phyloP scores from a whole-genome alignment of 2,329 filamentous ascomycete genomes.

The Aspergillus sojae region DNA sequence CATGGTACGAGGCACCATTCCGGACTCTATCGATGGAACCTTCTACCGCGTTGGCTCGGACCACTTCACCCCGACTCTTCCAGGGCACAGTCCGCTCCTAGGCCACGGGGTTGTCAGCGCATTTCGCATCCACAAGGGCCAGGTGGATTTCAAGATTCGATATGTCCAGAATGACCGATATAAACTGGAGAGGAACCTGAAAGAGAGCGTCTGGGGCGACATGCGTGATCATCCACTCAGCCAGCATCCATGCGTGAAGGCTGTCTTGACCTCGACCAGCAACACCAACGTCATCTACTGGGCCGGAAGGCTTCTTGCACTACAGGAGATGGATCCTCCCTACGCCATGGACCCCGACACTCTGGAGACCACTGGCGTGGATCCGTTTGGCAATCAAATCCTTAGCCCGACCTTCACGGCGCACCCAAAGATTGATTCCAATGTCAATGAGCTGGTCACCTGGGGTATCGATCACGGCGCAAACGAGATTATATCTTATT shows the following conservation, averaged over 20 bases:
- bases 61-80: conserved; percentile 25
- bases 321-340: conserved; percentile 58
- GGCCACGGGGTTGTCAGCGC: conserved; percentile 37
- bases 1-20: conserved; percentile 33
- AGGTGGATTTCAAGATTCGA: conserved; percentile 31
- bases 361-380: conserved; percentile 42
- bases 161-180: conserved; percentile 37
- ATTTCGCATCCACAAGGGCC: conserved; percentile 34
- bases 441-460: conserved; percentile 44
- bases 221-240: conserved; percentile 30
- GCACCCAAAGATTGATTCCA: conserved; percentile 50
- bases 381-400: conserved; percentile 45
- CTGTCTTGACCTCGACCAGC: conserved; percentile 39
- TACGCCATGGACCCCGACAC: conserved; percentile 46
- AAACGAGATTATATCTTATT: conserved; percentile 46
- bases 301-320: conserved; percentile 46
- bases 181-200: conserved; percentile 21
- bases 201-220: conserved; percentile 1
- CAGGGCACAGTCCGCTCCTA: conserved; percentile 26
- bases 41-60: conserved; percentile 35
- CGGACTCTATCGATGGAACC: conserved; percentile 34
- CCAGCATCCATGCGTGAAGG: conserved; percentile 32
- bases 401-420: conserved; percentile 46
- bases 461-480: conserved; percentile 45
- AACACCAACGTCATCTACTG: conserved; percentile 64